A percentile compares a stretch with the other conserved stretches of the same genome.
Conservation (phyloP, 2,329 filamentous ascomycete genomes). For the Ceratocystis albifundus region DNA sequence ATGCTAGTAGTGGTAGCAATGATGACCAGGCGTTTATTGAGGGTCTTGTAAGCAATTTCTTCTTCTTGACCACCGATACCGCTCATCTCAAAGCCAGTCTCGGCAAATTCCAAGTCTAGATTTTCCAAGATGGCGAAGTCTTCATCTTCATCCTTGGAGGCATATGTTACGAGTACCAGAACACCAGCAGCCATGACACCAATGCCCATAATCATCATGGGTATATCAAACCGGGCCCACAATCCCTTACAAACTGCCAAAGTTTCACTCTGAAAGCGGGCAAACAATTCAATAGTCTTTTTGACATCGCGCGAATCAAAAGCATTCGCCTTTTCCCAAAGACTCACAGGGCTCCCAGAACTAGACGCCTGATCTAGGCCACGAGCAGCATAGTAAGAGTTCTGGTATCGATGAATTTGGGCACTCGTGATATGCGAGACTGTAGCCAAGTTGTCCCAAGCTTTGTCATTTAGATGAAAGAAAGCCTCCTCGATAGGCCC, state of each 20-base stretch:
- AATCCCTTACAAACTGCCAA: conserved; percentile 67
- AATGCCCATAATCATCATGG: conserved; percentile 74
- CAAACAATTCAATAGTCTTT: conserved; percentile 47
- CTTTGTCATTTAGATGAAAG: conserved; percentile 52
- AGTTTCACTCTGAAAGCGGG: conserved; percentile 65
- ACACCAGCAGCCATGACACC: conserved; percentile 57
- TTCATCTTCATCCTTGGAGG: conserved; percentile 46
- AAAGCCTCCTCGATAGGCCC: conserved; percentile 92
- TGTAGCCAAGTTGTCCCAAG: conserved; percentile 65
- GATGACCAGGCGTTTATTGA: conserved; percentile 33
- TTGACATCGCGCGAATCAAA: conserved; percentile 33
- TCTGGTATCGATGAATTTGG: conserved; percentile 81
- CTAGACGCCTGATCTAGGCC: conserved; percentile 52
- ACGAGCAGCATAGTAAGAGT: conserved; percentile 63
- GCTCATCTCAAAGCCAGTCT: conserved; percentile 46
- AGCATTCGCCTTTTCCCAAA: conserved; percentile 40
- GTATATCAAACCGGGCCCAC: conserved; percentile 86
- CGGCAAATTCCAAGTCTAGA: conserved; percentile 47
- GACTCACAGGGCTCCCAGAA: conserved; percentile 30
- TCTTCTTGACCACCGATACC: conserved; percentile 28
- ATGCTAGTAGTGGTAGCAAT: conserved; percentile 31
- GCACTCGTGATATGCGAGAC: conserved; percentile 69
- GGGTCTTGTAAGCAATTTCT: conserved; percentile 30
- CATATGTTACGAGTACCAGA: conserved; percentile 59
- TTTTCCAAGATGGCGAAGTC: conserved; percentile 45